Evolutionary conservation across 2,329 filamentous ascomycete species (phyloP).

Genomic region (Elsinoe fawcettii): DNA sequence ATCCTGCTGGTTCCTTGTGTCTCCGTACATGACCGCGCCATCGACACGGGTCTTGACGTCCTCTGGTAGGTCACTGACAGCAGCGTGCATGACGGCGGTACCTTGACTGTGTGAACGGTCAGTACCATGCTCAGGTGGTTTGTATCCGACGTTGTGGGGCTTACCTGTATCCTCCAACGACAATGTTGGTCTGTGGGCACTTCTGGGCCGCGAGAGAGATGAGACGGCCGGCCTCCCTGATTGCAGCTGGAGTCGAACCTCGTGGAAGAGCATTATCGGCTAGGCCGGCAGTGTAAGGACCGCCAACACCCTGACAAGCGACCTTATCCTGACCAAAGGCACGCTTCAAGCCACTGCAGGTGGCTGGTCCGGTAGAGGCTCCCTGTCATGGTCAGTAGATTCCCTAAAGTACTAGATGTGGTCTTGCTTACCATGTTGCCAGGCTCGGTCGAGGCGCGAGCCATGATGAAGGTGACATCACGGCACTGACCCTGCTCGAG

Average conservation of each 20-base stretch:
- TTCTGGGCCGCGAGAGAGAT: conserved; percentile 20
- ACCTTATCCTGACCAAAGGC: conserved; percentile 16
- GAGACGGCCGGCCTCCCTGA: conserved; percentile 17
- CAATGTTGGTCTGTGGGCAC: conserved; percentile 24
- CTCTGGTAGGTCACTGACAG: conserved; percentile 26
- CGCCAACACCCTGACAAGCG: conserved; percentile 19
- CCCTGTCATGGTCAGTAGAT: conserved; percentile 1
- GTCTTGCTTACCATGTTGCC: conserved; percentile 39
- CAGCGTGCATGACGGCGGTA: conserved; percentile 32
- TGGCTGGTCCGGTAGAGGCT: conserved; percentile 18
- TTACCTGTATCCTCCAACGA: conserved; percentile 23
- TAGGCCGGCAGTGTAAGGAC: conserved; percentile 18
- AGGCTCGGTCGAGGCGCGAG: conserved; percentile 45
- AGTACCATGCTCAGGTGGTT: background rate
- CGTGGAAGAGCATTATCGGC: conserved; percentile 13
- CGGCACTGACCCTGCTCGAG: conserved; percentile 30
- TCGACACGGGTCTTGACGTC: conserved; percentile 28
- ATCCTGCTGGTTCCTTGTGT: conserved; percentile 35
- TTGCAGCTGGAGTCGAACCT: background rate
- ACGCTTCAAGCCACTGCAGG: conserved; percentile 17
- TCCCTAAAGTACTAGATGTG: no score
- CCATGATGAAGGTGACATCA: conserved; percentile 46
- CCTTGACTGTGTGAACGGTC: conserved; percentile 26
- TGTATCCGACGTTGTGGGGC: background rate
- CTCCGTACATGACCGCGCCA: conserved; percentile 36